Evolutionary conservation across 2,329 filamentous ascomycete species (phyloP).

Genomic region (Hymenoscyphus salicellus): DNA sequence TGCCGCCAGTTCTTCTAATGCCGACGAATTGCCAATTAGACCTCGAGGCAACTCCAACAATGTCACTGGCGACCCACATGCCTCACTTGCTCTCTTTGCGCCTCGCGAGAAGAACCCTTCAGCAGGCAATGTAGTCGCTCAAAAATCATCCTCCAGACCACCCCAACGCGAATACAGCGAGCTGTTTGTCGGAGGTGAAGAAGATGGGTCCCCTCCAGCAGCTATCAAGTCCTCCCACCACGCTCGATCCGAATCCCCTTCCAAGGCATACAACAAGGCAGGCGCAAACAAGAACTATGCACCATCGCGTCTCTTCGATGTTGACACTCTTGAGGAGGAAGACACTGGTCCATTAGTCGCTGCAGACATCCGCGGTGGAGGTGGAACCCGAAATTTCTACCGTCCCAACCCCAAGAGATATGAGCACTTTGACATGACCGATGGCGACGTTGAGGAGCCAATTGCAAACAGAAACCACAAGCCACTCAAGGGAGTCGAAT

Average conservation of each 20-base stretch:
- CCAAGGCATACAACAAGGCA: conserved; percentile 45
- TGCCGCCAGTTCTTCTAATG: conserved; percentile 21
- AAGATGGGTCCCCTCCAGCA: conserved; percentile 27
- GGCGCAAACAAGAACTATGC: conserved; percentile 61
- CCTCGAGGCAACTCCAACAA: conserved; percentile 54
- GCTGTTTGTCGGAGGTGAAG: conserved; percentile 56
- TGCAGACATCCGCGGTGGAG: conserved; percentile 37
- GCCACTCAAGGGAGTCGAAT: conserved; percentile 38
- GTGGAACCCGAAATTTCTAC: conserved; percentile 37
- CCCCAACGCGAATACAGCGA: conserved; percentile 66
- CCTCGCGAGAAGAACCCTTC: conserved; percentile 62
- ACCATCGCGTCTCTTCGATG: conserved; percentile 62
- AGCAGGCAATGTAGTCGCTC: conserved; percentile 52
- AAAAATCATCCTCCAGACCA: conserved; percentile 68
- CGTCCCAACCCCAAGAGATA: conserved; percentile 74
- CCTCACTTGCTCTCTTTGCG: conserved; percentile 72
- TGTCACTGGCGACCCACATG: conserved; percentile 61
- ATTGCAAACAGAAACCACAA: conserved; percentile 33
- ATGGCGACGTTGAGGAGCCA: conserved; percentile 51
- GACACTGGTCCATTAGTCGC: conserved; percentile 43
- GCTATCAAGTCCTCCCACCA: conserved; percentile 11
- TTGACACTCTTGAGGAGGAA: conserved; percentile 52
- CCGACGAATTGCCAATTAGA: conserved; percentile 40
- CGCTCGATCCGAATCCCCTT: conserved; percentile 26
- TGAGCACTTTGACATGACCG: conserved; percentile 79